Percentiles rank a stretch among this genome's conserved stretches.
Conservation (phyloP, 345 rosid species). For the Leavenworthia alabamica region DNA sequence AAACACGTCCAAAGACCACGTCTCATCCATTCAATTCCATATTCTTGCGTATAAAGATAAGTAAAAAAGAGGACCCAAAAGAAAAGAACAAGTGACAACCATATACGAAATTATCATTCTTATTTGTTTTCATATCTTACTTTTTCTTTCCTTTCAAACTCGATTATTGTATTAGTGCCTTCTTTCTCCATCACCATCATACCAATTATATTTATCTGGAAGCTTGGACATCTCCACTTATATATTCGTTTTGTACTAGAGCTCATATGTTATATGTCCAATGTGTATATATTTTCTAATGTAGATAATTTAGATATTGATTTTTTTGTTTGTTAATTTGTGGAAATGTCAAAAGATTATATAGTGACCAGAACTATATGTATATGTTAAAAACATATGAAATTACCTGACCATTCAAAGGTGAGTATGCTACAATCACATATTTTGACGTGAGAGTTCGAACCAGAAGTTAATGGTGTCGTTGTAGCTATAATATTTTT, state of each 20-base stretch:
- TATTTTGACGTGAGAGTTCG: background rate
- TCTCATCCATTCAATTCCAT: slow-evolving; percentile 18
- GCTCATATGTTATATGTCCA: background rate
- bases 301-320: background rate
- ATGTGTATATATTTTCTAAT: background rate
- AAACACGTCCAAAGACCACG: slow-evolving; percentile 4
- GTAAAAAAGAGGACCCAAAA: slow-evolving; percentile 1
- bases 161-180: slow-evolving; percentile 14
- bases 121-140: slow-evolving; percentile 12
- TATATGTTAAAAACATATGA: background rate
- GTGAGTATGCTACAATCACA: background rate
- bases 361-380: background rate
- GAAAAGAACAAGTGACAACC: background rate
- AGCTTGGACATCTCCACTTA: slow-evolving; percentile 13
- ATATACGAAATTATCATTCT: background rate
- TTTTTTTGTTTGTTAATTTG: background rate
- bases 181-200: slow-evolving; percentile 5
- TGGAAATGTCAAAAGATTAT: background rate
- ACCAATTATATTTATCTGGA: slow-evolving; percentile 8
- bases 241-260: slow-evolving; percentile 17
- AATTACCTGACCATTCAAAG: background rate
- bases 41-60: slow-evolving; percentile 14
- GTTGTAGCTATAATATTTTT: background rate
- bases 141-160: background rate
- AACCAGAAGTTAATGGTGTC: background rate